Base-by-base conservation (phyloP, 2,329 filamentous ascomycete species). In the Claviceps citrina region DNA sequence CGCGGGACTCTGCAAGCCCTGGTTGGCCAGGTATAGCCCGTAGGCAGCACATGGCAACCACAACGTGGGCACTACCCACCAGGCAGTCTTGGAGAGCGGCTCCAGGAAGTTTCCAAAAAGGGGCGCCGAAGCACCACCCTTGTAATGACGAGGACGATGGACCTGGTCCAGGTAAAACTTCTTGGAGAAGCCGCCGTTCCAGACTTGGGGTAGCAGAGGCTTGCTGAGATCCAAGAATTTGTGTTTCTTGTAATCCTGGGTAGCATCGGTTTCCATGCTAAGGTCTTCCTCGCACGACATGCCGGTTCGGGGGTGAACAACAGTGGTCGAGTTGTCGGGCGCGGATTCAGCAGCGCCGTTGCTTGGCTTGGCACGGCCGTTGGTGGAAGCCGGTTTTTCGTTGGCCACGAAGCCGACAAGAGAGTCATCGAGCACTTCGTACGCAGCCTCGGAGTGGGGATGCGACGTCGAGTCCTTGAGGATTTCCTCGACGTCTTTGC, bases 91-190 rank as follows among this genome's bases (percentile, higher is more conserved):
- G 59, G 80, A 87, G 43, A 98, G 65, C n/a, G 91, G 91, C 64
- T 98, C 91, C n/a, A 98, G 68, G 59, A 98, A 93, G 64, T 98
- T 96, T 44, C 91, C 91, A 61, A 98, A 98, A 19, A 98, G 64
- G 16, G 91, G 91, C 28, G 91, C 91, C 6, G 86, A 95, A 46
- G 78, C 77, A 43, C 91, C 91, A 48, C 89, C 89, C 57, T 79
- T 93, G 70, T 96, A 98, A 60, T 98, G 89, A 43, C 91, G 78
- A 15, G 91, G 91, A 33, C 91, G 80, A 58, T 98, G 91, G 39
- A 98, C 84, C 60, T 98, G 91, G 50, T 95, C 80, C 19, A 98
- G 72, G 56, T 98, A 98, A 57, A 98, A 98, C n/a, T 84, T 76
- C 60, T 95, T 98, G 58, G 66, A 76, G 64, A 96, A 98, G 24